Evolutionary conservation across 345 rosid species (phyloP).

Genomic region (Rhizophora mangle): DNA sequence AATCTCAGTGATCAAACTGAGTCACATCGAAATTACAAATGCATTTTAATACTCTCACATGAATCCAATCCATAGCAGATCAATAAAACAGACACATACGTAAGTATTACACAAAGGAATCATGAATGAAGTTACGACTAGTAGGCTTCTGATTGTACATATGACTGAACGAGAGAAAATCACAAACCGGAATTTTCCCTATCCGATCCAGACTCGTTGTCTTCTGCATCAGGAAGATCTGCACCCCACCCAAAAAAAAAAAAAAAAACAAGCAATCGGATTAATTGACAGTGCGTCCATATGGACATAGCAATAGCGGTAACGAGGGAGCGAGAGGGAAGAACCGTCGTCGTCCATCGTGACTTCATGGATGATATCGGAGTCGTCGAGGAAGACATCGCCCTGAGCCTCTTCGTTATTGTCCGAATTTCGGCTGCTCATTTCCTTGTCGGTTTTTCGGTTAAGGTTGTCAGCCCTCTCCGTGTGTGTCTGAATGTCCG

Average conservation of each 20-base stretch:
- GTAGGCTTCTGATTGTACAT: not conserved
- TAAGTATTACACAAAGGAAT: not conserved
- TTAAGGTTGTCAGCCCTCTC: too few relatives aligned
- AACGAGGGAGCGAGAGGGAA: not conserved
- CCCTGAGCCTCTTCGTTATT: conserved; percentile 22
- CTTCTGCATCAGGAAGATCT: conserved; percentile 85
- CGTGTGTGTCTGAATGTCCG: too few relatives aligned
- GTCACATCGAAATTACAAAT: too few relatives aligned
- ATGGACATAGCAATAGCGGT: not conserved
- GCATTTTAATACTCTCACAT: too few relatives aligned
- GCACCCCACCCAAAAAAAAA: not conserved
- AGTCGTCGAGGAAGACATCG: conserved; percentile 61
- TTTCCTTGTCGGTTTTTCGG: not conserved
- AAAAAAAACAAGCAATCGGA: not conserved
- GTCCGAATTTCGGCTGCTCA: conserved; percentile 10
- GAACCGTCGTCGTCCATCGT: conserved; percentile 77
- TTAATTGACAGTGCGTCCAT: not conserved
- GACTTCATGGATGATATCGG: conserved; percentile 66
- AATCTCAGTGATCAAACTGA: not conserved
- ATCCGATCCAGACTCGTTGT: conserved; percentile 36
- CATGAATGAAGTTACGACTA: too few relatives aligned
- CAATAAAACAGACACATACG: not conserved
- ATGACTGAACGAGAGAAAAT: not conserved
- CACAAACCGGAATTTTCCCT: conserved; percentile 21
- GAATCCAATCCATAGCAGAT: too few relatives aligned